Evolutionary conservation across 2,329 filamentous ascomycete genomes (phyloP).

Genomic region (Hirsutella rhossiliensis): DNA sequence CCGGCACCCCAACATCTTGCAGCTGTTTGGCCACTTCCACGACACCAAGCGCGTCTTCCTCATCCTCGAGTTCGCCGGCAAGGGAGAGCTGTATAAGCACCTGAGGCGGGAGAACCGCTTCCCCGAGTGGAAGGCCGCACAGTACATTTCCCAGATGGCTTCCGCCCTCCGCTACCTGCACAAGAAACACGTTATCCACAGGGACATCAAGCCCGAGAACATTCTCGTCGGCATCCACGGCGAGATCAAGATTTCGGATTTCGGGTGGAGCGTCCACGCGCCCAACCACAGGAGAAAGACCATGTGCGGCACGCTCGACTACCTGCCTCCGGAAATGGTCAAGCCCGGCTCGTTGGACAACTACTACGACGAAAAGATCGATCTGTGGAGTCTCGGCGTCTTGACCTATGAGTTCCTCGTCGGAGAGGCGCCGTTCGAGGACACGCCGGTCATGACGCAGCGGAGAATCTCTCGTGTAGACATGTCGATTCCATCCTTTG

Average conservation of each 20-base stretch:
- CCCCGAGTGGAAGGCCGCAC: conserved; percentile 55
- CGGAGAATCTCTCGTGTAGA: conserved; percentile 78
- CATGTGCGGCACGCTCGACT: conserved; percentile 95
- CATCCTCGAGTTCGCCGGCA: conserved; percentile 56
- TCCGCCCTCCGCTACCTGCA: conserved; percentile 16
- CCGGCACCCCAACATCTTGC: conserved; percentile 52
- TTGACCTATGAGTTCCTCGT: conserved; percentile 94
- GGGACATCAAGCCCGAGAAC: conserved; percentile 23
- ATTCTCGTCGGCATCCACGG: conserved; percentile 64
- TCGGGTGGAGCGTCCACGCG: conserved; percentile 96
- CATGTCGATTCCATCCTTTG: conserved; percentile 84
- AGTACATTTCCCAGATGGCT: conserved; percentile 64
- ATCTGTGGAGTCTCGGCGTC: conserved; percentile 91
- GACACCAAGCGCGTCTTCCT: conserved; percentile 61
- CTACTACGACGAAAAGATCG: conserved; percentile 90
- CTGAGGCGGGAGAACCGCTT: conserved; percentile 54
- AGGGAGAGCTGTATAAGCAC: conserved; percentile 60
- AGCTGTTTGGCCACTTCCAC: conserved; percentile 59
- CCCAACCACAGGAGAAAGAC: conserved; percentile 89
- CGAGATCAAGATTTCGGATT: conserved; percentile 97
- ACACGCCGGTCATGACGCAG: conserved; percentile 89
- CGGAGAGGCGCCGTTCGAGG: conserved; percentile 93
- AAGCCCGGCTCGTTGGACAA: conserved; percentile 69
- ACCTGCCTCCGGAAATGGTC: conserved; percentile 96
- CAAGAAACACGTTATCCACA: conserved; percentile 19